phyloP scores from a whole-genome alignment of 2,329 filamentous ascomycete genomes.

The Aciculosporium take region DNA sequence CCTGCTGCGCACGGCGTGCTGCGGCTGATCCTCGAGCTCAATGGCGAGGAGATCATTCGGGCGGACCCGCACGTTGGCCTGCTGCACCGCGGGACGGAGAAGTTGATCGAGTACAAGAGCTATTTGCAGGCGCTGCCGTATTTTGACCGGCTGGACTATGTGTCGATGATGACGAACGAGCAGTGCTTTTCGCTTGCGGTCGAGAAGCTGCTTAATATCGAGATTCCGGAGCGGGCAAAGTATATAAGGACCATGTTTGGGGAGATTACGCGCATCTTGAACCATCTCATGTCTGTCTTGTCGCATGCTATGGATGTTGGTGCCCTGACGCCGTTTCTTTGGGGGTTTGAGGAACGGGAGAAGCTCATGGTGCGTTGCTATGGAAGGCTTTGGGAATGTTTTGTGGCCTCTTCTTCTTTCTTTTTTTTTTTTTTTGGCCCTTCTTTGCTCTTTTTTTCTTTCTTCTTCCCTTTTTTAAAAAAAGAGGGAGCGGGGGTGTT shows the following conservation, averaged over 20 bases:
- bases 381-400: too few species aligned
- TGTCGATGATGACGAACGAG: slow-evolving; percentile 99
- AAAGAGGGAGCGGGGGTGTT: too few species aligned
- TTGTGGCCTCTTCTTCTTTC: too few species aligned
- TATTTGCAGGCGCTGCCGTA: slow-evolving; percentile 97
- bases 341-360: slow-evolving; percentile 99
- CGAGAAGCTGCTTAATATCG: slow-evolving; percentile 94
- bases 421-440: too few species aligned
- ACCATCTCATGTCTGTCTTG: slow-evolving; percentile 95
- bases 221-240: slow-evolving; percentile 90
- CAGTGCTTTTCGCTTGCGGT: slow-evolving; percentile 92
- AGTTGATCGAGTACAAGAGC: slow-evolving; percentile 99
- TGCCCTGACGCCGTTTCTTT: slow-evolving; percentile 93
- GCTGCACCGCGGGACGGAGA: slow-evolving; percentile 93
- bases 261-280: slow-evolving; percentile 85
- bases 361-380: slow-evolving; percentile 98
- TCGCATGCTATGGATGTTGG: slow-evolving; percentile 99
- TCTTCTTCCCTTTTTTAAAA: not conserved
- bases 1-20: slow-evolving; percentile 96
- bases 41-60: slow-evolving; percentile 92
- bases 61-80: slow-evolving; percentile 94
- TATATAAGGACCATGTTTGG: slow-evolving; percentile 93
- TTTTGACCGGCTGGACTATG: slow-evolving; percentile 97
- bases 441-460: too few species aligned
- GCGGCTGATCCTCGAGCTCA: slow-evolving; percentile 92